Percentiles rank a stretch among this genome's conserved stretches.
phyloP scores from a whole-genome alignment of 106 monocot species.

The Gastrodia elata region DNA sequence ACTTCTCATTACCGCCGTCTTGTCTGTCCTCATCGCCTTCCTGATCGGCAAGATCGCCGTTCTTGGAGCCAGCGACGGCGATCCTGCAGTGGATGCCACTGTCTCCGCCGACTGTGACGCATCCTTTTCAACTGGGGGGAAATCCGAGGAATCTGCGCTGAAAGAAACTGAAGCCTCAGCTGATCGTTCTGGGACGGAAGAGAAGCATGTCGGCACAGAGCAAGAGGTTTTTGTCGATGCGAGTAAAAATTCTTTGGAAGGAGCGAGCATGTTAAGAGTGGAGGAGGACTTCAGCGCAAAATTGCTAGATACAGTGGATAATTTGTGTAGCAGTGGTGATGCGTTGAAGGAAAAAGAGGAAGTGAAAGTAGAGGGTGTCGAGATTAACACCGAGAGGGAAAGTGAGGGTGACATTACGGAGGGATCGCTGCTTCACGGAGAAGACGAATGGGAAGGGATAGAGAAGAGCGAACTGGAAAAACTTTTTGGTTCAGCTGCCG shows the following conservation, averaged over 20 bases:
- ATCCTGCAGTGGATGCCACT: neutral
- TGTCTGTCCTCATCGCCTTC: conserved; percentile 43
- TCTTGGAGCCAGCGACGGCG: neutral
- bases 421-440: conserved; percentile 27
- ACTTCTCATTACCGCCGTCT: conserved; percentile 32
- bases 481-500: conserved; percentile 33
- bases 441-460: conserved; percentile 73
- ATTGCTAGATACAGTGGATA: neutral
- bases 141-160: neutral
- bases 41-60: conserved; percentile 35
- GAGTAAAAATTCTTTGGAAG: neutral
- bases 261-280: neutral
- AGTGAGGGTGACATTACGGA: neutral
- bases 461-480: conserved; percentile 61
- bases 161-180: neutral
- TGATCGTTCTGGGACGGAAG: neutral
- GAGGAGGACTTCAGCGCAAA: neutral
- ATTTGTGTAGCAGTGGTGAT: neutral
- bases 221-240: neutral
- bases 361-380: neutral
- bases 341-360: neutral
- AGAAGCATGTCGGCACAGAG: neutral
- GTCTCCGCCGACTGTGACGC: conserved; percentile 1
- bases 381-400: neutral
- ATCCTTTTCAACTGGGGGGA: conserved; percentile 5